phyloP scores from a whole-genome alignment of 2,329 filamentous ascomycete species.

The Leptoxyphium fumago region DNA sequence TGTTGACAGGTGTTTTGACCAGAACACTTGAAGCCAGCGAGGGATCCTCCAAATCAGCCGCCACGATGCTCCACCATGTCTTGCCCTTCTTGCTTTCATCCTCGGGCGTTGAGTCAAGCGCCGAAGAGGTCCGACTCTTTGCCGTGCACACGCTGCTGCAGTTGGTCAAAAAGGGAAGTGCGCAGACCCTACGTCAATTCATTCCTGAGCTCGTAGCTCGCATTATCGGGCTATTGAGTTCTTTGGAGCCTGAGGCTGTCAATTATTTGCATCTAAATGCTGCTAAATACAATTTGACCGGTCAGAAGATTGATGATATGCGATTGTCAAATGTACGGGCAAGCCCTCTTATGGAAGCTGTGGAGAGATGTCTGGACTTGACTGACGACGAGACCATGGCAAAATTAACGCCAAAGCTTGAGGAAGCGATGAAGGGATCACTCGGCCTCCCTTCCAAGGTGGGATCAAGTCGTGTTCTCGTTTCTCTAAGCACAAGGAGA shows the following conservation, averaged over 20 bases:
- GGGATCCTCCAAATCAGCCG: slow-evolving; percentile 49
- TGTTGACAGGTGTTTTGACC: slow-evolving; percentile 71
- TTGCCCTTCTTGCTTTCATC: slow-evolving; percentile 82
- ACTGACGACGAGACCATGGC: slow-evolving; percentile 67
- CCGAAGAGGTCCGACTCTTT: slow-evolving; percentile 75
- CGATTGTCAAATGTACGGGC: slow-evolving; percentile 66
- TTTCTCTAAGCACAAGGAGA: slow-evolving; percentile 70
- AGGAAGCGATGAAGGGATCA: slow-evolving; percentile 67
- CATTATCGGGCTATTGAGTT: slow-evolving; percentile 68
- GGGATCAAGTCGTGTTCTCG: slow-evolving; percentile 71
- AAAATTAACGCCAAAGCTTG: slow-evolving; percentile 55
- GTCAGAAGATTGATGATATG: slow-evolving; percentile 80
- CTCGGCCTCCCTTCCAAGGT: slow-evolving; percentile 91
- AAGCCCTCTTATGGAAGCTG: slow-evolving; percentile 83
- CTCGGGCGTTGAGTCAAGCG: slow-evolving; percentile 76
- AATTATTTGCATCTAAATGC: slow-evolving; percentile 90
- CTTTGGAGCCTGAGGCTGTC: slow-evolving; percentile 73
- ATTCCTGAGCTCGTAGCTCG: slow-evolving; percentile 69
- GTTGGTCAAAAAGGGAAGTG: slow-evolving; percentile 72
- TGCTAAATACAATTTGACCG: slow-evolving; percentile 66
- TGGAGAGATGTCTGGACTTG: slow-evolving; percentile 75
- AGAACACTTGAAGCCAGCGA: slow-evolving; percentile 71
- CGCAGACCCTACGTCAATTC: slow-evolving; percentile 63
- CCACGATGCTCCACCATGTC: slow-evolving; percentile 69
- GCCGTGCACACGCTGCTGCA: slow-evolving; percentile 67